Conservation (phyloP, 768 basidiomycete species). For the Vararia minispora region DNA sequence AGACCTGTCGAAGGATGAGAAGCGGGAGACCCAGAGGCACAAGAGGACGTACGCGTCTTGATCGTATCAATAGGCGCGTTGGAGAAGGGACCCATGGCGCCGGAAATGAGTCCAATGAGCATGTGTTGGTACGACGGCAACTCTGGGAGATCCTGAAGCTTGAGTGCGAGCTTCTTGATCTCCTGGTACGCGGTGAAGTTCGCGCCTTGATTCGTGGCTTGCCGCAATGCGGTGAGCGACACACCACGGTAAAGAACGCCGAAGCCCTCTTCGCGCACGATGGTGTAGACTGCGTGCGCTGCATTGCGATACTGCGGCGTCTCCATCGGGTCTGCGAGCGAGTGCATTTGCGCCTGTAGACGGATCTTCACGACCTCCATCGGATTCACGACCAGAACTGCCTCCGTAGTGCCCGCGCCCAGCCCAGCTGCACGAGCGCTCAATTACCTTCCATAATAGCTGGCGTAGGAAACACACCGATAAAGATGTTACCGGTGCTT, state of each 20-base stretch:
- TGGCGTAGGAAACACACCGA: conserved; percentile 42
- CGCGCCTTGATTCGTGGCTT: conserved; percentile 98
- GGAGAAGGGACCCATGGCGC: conserved; percentile 97
- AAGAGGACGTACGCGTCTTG: conserved; percentile 66
- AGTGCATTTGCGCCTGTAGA: conserved; percentile 95
- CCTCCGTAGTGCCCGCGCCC: conserved; percentile 92
- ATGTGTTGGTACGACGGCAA: conserved; percentile 95
- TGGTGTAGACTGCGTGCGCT: conserved; percentile 91
- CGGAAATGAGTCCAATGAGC: conserved; percentile 88
- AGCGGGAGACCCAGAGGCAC: background rate
- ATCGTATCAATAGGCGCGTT: conserved; percentile 95
- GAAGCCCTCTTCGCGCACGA: conserved; percentile 86
- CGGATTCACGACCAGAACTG: conserved; percentile 87
- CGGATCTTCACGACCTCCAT: conserved; percentile 99
- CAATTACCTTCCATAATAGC: background rate
- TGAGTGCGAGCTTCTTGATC: conserved; percentile 75
- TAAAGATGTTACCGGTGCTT: conserved; percentile 67
- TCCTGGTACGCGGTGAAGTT: conserved; percentile 99
- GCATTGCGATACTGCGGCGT: conserved; percentile 92
- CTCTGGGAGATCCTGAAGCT: conserved; percentile 58
- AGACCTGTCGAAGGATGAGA: conserved; percentile 38
- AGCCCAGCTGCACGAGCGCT: conserved; percentile 58
- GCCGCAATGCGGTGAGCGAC: conserved; percentile 82
- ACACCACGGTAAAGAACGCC: conserved; percentile 86
- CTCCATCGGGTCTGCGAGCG: conserved; percentile 91